These are phyloP conservation scores for Leccinum barrowsii DNA, from an alignment of 768 basidiomycete species.

Conservation along the genomic window DNA sequence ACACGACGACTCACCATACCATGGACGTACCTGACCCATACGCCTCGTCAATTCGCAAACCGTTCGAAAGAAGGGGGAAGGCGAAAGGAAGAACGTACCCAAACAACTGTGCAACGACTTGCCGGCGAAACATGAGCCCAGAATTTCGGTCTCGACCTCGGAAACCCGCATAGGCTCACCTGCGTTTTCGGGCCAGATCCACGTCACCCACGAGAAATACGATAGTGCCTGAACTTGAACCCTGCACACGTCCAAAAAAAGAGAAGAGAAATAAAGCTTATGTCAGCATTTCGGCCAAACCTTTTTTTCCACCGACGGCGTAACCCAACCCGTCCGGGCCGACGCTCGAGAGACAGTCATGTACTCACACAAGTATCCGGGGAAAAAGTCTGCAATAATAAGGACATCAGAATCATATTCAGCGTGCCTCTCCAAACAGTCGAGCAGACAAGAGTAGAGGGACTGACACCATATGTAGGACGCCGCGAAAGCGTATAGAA, in stretches of 20 bases:
- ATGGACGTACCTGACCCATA: conserved; percentile 32
- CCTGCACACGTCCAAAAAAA: neutral
- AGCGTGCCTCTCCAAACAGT: neutral
- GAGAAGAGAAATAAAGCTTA: conserved; percentile 12
- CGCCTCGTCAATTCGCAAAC: neutral
- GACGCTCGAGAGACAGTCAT: neutral
- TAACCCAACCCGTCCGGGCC: neutral
- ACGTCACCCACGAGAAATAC: conserved; percentile 59
- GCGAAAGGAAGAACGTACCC: conserved; percentile 32
- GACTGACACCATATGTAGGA: conserved; percentile 59
- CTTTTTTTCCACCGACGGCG: neutral
- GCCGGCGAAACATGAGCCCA: neutral
- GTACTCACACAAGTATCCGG: conserved; percentile 41
- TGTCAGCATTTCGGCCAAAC: neutral
- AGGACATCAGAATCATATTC: conserved; percentile 6
- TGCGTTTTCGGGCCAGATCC: conserved; percentile 45
- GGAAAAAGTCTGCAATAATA: conserved; percentile 35
- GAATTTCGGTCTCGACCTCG: neutral
- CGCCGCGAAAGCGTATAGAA: conserved; percentile 57
- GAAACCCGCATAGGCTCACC: conserved; percentile 32
- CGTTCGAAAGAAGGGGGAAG: neutral
- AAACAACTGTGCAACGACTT: conserved; percentile 46
- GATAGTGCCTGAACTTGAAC: conserved; percentile 43
- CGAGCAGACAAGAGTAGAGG: neutral
- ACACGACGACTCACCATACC: conserved; percentile 38